Percentiles rank a stretch among this genome's conserved stretches.
phyloP scores from a whole-genome alignment of 306 rosid genomes.

The Cicer bijugum region DNA sequence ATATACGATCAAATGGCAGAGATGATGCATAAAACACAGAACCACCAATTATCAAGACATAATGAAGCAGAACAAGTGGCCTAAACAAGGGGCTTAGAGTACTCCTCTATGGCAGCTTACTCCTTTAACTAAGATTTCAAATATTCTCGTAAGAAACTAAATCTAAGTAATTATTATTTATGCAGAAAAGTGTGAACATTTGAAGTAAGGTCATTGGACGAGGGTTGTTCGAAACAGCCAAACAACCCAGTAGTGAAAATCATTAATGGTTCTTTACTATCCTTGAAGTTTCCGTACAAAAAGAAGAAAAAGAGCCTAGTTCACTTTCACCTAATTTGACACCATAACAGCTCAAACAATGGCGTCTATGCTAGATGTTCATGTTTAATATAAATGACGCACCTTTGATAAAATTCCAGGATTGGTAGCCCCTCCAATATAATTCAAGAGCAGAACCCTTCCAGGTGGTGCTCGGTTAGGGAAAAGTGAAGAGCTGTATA shows the following conservation, averaged over 20 bases:
- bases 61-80: slow-evolving; percentile 19
- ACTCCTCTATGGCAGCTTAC: slow-evolving; percentile 19
- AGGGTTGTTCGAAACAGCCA: slow-evolving; percentile 34
- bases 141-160: slow-evolving; percentile 9
- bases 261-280: slow-evolving; percentile 23
- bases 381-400: slow-evolving; percentile 40
- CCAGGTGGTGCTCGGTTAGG: slow-evolving; percentile 93
- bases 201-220: slow-evolving; percentile 20
- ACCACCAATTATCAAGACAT: slow-evolving; percentile 25
- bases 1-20: slow-evolving; percentile 38
- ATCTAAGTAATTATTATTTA: neutral
- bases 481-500: slow-evolving; percentile 96
- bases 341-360: slow-evolving; percentile 35
- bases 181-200: slow-evolving; percentile 34
- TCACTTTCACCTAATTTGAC: slow-evolving; percentile 20
- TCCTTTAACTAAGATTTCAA: slow-evolving; percentile 16
- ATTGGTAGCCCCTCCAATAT: slow-evolving; percentile 97
- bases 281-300: neutral
- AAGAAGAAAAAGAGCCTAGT: neutral
- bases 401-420: slow-evolving; percentile 85
- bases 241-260: slow-evolving; percentile 21
- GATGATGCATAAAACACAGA: slow-evolving; percentile 38
- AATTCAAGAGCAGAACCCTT: slow-evolving; percentile 90
- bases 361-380: slow-evolving; percentile 38
- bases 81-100: neutral